A percentile compares a stretch with the other conserved stretches of the same genome.
Evolutionary conservation across 2,329 filamentous ascomycete genomes (phyloP).

Genomic region (Myriosclerotinia scirpicola): DNA sequence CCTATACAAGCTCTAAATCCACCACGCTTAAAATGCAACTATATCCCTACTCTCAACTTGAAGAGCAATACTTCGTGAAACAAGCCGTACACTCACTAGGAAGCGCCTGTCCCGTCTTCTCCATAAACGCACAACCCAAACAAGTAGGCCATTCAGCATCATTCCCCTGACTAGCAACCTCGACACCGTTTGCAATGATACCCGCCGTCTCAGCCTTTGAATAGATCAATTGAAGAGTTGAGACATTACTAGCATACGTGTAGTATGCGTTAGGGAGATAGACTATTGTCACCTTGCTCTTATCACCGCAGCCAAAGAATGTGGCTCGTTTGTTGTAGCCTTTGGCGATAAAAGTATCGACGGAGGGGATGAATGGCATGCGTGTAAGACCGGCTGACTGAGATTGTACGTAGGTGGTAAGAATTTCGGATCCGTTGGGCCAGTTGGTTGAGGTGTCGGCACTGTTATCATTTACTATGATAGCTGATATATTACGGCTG

Average conservation of each 20-base stretch:
- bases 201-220: conserved; percentile 40
- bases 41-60: neutral
- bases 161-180: conserved; percentile 43
- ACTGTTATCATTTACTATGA: conserved; percentile 49
- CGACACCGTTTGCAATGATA: conserved; percentile 46
- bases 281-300: conserved; percentile 32
- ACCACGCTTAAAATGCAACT: neutral
- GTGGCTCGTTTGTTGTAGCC: conserved; percentile 34
- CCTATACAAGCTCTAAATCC: conserved; percentile 4
- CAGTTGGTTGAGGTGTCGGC: conserved; percentile 44
- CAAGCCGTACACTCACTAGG: conserved; percentile 43
- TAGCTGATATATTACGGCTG: conserved; percentile 43
- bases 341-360: conserved; percentile 41
- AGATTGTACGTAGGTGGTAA: conserved; percentile 35
- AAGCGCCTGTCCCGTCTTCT: conserved; percentile 39
- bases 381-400: conserved; percentile 35
- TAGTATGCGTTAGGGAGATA: conserved; percentile 47
- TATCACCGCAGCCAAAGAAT: conserved; percentile 48
- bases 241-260: conserved; percentile 40
- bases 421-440: conserved; percentile 48
- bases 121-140: conserved; percentile 46
- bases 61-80: conserved; percentile 45
- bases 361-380: conserved; percentile 48
- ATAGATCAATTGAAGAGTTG: conserved; percentile 42
- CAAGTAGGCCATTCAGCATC: conserved; percentile 43